A percentile compares a stretch with the other conserved stretches of the same genome.
These are phyloP conservation scores for Pseudogymnoascus sp. DNA, from an alignment of 2,329 filamentous ascomycete genomes.

Conservation along the genomic window DNA sequence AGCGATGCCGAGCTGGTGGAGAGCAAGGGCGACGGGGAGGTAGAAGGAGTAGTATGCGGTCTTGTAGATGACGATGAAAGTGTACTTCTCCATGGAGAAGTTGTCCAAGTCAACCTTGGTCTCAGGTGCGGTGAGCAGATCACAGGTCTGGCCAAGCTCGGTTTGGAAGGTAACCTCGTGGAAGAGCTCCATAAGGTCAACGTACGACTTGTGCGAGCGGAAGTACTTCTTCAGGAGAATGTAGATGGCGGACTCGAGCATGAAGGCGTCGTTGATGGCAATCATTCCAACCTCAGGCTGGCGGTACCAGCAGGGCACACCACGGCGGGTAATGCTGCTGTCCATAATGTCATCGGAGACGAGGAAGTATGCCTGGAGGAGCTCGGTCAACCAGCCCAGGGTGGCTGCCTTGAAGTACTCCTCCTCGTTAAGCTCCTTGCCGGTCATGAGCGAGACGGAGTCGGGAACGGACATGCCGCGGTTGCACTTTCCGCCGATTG, in stretches of 20 bases:
- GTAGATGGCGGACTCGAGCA: slow-evolving; percentile 90
- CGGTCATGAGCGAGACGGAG: slow-evolving; percentile 73
- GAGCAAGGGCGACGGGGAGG: slow-evolving; percentile 84
- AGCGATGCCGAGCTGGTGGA: slow-evolving; percentile 79
- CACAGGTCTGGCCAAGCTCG: slow-evolving; percentile 89
- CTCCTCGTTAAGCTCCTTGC: slow-evolving; percentile 63
- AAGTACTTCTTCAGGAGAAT: slow-evolving; percentile 90
- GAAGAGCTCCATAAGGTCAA: slow-evolving; percentile 92
- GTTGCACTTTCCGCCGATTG: slow-evolving; percentile 94
- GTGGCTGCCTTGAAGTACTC: slow-evolving; percentile 86
- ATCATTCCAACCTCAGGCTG: slow-evolving; percentile 86
- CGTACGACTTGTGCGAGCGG: slow-evolving; percentile 75
- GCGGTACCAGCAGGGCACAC: slow-evolving; percentile 94
- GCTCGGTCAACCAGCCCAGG: slow-evolving; percentile 95
- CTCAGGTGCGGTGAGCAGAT: slow-evolving; percentile 92
- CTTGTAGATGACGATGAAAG: slow-evolving; percentile 99
- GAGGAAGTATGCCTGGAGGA: slow-evolving; percentile 97
- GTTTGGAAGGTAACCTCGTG: slow-evolving; percentile 92
- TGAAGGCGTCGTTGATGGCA: slow-evolving; percentile 96
- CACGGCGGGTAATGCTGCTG: slow-evolving; percentile 85
- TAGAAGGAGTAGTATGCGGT: slow-evolving; percentile 99
- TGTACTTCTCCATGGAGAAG: slow-evolving; percentile 93
- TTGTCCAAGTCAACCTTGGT: slow-evolving; percentile 88
- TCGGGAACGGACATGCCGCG: slow-evolving; percentile 97
- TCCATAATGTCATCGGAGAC: slow-evolving; percentile 99